These are phyloP conservation scores for Ciborinia camelliae DNA, from an alignment of 2,329 filamentous ascomycete genomes.

Conservation along the genomic window DNA sequence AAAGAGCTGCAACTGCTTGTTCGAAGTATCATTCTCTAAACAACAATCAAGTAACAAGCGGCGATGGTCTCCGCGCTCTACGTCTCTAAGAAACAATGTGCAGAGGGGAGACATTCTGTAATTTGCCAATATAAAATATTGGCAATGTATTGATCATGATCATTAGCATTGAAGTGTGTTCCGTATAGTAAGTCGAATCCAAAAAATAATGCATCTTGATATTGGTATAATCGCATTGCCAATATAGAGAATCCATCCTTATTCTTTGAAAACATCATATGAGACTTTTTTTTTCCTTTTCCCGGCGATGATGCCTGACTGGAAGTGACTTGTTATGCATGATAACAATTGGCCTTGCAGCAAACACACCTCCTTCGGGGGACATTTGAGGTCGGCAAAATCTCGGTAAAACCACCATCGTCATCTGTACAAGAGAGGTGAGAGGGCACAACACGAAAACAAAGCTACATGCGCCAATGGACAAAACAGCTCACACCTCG, in stretches of 20 bases:
- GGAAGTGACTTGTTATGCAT: background rate
- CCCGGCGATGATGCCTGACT: too few species aligned
- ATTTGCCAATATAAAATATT: background rate
- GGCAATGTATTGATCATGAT: background rate
- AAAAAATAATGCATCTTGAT: background rate
- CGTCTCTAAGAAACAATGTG: too few species aligned
- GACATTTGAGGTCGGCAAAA: background rate
- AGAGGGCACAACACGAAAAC: slow-evolving; percentile 17
- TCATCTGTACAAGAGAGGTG: slow-evolving; percentile 9
- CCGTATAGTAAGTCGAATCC: background rate
- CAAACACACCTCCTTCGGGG: too few species aligned
- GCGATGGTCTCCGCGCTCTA: too few species aligned
- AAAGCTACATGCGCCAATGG: slow-evolving; percentile 26
- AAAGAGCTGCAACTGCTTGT: background rate
- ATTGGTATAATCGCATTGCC: background rate
- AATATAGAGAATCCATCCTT: background rate
- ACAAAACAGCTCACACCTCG: slow-evolving; percentile 1
- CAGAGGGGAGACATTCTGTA: background rate
- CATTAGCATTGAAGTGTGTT: background rate
- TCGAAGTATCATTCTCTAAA: background rate
- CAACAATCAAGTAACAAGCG: background rate
- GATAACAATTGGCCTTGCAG: background rate
- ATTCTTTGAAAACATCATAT: background rate
- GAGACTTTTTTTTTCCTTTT: too few species aligned
- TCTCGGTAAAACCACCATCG: slow-evolving; percentile 17